Evolutionary conservation across 352 stramenopile genomes (phyloP), one percentile per base, ranked within the genome.

Genomic region (Pythium apleroticum): DNA sequence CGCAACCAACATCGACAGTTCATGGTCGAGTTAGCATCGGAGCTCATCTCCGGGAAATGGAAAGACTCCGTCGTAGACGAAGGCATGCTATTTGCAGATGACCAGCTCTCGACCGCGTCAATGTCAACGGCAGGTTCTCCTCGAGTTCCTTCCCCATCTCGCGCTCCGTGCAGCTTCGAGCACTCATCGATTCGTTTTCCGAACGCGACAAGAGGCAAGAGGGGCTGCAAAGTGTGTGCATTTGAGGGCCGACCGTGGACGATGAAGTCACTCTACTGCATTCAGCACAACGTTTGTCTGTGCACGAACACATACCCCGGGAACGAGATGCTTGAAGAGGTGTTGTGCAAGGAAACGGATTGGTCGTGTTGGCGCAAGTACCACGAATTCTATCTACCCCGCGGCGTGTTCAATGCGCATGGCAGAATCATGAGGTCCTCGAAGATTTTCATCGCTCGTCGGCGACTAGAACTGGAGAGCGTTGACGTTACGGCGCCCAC

Each of bases 41-140:
- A 75, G 58, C 17, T 78, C 3, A 24, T 78, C 6, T 63, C 52
- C 1, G 59, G 66, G 0, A 72, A 72, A 61, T 77, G 63, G 56
- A 60, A 62, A 39, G 54, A 77, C 12, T 54, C 31, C 10, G 59
- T 25, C 25, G 50, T 55, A 55, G 43, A 61, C 24, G 52, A 67
- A 56, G 37, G 37, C 19, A 56, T 61, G 41, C 25, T 60, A 1
- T 67, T 60, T 49, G 52, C 52, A 14, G 60, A 55, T 46, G 41
- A 62, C 7, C 41, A 25, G 31, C 43, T 54, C 20, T 45, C 37
- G 3, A 62, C 39, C 0, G 20, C 39, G 3, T 50, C 54, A 4
- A 15, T 39, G 14, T 39, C 52, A 1, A 37, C 49, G 11, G 3
- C 28, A 24, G n/a, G n/a, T n/a, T n/a, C n/a, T 22, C 22, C 27